Evolutionary conservation across 2,329 filamentous ascomycete species (phyloP), one percentile per base, ranked within the genome.

Genomic region (Verticillium nubilum): DNA sequence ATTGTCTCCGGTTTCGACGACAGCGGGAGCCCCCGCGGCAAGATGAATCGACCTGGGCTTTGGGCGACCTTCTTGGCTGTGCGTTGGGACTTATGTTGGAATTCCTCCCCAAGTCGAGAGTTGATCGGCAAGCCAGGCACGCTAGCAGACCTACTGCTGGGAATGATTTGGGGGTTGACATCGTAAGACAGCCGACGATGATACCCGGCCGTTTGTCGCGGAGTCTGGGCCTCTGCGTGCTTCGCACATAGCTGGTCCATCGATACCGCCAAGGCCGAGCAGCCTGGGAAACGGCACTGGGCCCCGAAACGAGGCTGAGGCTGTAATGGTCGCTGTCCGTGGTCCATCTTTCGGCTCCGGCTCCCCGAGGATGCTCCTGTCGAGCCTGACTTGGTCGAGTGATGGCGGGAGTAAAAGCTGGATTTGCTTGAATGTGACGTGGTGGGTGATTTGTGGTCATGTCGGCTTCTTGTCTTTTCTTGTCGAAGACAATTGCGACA

Each of bases 11-110:
- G 9, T 19, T 12, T 47, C n/a, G 42, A 19, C n/a, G 13, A 25
- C 5, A 19, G 42, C 6, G 19, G 23, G 42, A 47, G n/a, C 7
- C 42, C 42, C 7, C n/a, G 19, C 7, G 42, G 42, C 6, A 19
- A 4, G n/a, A 12, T 47, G n/a, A 23, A 47, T 23, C 19, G 15
- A 17, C 9, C 19, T 9, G 42, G 42, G 25, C 7, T 25, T 12
- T 47, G 42, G 42, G 42, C 42, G 25, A 47, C 19, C 42, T 57
- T 57, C 19, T 42, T 57, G 13, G 56, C 56, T 17, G 56, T 57
- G 17, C 47, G 47, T 42, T 28, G 27, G 6, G 56, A 23, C 31
- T 17, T 31, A 7, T 33, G 23, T 2, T 6, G 17, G 9, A 57
- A 57, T 25, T 57, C 56, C n/a, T 42, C 10, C 2, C 42, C 56